Conservation (phyloP, 768 basidiomycete genomes). For the Russula brevipes region DNA sequence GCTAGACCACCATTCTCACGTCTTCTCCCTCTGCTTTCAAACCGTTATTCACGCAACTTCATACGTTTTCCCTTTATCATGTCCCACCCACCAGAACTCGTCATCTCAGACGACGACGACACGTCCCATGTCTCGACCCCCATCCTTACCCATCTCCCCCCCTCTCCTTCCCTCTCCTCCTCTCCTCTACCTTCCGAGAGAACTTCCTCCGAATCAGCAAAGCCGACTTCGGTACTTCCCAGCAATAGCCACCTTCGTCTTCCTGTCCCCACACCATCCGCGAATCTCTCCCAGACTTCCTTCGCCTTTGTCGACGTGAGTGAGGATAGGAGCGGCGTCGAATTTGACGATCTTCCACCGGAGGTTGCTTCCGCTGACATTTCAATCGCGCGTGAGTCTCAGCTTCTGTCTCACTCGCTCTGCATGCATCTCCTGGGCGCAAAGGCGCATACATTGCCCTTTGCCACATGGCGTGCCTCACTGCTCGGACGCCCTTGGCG, state of each 20-base stretch:
- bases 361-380: slow-evolving; percentile 33
- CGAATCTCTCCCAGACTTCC: slow-evolving; percentile 26
- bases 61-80: slow-evolving; percentile 6
- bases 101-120: slow-evolving; percentile 21
- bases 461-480: neutral
- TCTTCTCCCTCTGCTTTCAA: slow-evolving; percentile 2
- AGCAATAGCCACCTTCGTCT: slow-evolving; percentile 21
- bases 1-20: slow-evolving; percentile 10
- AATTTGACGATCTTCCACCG: slow-evolving; percentile 28
- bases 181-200: neutral
- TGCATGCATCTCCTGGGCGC: neutral
- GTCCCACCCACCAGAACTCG: slow-evolving; percentile 13
- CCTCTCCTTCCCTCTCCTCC: slow-evolving; percentile 3
- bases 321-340: slow-evolving; percentile 15
- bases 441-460: neutral
- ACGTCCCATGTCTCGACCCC: slow-evolving; percentile 25
- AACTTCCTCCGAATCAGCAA: neutral
- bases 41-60: slow-evolving; percentile 4
- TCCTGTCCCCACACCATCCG: slow-evolving; percentile 25
- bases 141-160: slow-evolving; percentile 6
- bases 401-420: neutral
- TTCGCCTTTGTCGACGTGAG: slow-evolving; percentile 23
- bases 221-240: slow-evolving; percentile 1
- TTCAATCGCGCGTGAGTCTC: slow-evolving; percentile 32
- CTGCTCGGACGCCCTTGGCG: neutral